Evolutionary conservation across 202 grass and related monocot species (phyloP).

Genomic region (Digitaria exilis): DNA sequence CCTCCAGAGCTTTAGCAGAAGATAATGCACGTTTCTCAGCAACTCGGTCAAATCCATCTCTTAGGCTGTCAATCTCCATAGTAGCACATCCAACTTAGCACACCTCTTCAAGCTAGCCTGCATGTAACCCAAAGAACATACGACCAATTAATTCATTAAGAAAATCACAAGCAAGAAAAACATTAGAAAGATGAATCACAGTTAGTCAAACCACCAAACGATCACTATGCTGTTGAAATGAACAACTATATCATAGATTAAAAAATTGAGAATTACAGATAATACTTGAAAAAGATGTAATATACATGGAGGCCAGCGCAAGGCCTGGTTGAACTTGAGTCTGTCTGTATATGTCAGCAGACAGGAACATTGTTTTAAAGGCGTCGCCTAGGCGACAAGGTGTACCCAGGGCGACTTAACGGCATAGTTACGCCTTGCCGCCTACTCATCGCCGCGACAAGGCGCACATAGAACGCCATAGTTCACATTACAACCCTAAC

Average conservation of each 20-base stretch:
- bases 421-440: no score
- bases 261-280: not conserved
- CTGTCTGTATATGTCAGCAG: not conserved
- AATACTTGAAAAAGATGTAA: not conserved
- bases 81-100: slow-evolving; percentile 29
- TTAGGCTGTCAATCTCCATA: slow-evolving; percentile 83
- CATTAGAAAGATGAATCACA: slow-evolving; percentile 6
- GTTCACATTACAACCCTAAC: no score
- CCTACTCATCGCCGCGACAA: no score
- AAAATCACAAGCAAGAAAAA: not conserved
- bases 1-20: slow-evolving; percentile 64
- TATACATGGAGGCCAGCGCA: not conserved
- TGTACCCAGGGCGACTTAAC: no score
- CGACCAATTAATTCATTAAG: not conserved
- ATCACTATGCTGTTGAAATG: not conserved
- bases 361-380: no score
- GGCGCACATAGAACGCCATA: no score
- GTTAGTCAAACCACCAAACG: not conserved
- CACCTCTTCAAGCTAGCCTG: slow-evolving; percentile 15
- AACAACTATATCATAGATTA: slow-evolving; percentile 2
- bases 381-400: no score
- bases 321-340: not conserved
- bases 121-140: slow-evolving; percentile 15
- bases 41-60: slow-evolving; percentile 82
- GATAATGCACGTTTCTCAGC: slow-evolving; percentile 65